Percentiles rank a stretch among this genome's conserved stretches.
Conservation (phyloP, 1,139 yeast genomes). For the Blastobotrys buckinghamii region DNA sequence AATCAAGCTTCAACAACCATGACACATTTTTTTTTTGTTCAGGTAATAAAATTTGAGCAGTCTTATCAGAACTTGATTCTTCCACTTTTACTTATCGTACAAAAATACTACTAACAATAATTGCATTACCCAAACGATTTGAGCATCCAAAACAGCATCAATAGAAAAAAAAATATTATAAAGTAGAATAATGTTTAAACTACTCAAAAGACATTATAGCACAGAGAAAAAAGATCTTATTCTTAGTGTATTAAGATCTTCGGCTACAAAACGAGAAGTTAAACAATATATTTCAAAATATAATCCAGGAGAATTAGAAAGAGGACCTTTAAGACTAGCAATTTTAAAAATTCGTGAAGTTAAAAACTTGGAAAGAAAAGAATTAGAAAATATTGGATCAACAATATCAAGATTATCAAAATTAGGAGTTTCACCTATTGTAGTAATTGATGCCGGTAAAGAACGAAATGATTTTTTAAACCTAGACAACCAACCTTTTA, state of each 20-base stretch:
- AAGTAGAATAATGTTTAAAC: neutral
- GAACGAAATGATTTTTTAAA: slow-evolving; percentile 28
- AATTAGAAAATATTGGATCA: slow-evolving; percentile 43
- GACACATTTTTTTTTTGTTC: too few relatives aligned
- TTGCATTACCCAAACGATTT: too few relatives aligned
- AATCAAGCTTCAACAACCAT: too few relatives aligned
- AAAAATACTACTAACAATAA: too few relatives aligned
- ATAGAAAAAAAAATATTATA: neutral
- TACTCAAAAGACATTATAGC: neutral
- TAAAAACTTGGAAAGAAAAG: slow-evolving; percentile 31
- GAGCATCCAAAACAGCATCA: too few relatives aligned
- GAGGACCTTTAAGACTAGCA: slow-evolving; percentile 43
- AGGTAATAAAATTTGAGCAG: too few relatives aligned
- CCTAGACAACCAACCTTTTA: slow-evolving; percentile 18
- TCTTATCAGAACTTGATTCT: too few relatives aligned
- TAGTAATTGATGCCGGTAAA: slow-evolving; percentile 35
- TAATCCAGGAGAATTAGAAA: slow-evolving; percentile 30
- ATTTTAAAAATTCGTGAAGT: slow-evolving; percentile 43
- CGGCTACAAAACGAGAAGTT: slow-evolving; percentile 66
- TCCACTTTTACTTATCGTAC: too few relatives aligned
- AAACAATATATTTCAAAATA: slow-evolving; percentile 51
- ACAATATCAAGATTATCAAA: slow-evolving; percentile 45
- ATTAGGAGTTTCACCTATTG: slow-evolving; percentile 44
- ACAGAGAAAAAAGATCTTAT: slow-evolving; percentile 40
- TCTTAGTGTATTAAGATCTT: slow-evolving; percentile 54